A percentile compares a stretch with the other conserved stretches of the same genome.
phyloP scores from a whole-genome alignment of 139 green algal species.

The Chlamydomonas schloesseri region DNA sequence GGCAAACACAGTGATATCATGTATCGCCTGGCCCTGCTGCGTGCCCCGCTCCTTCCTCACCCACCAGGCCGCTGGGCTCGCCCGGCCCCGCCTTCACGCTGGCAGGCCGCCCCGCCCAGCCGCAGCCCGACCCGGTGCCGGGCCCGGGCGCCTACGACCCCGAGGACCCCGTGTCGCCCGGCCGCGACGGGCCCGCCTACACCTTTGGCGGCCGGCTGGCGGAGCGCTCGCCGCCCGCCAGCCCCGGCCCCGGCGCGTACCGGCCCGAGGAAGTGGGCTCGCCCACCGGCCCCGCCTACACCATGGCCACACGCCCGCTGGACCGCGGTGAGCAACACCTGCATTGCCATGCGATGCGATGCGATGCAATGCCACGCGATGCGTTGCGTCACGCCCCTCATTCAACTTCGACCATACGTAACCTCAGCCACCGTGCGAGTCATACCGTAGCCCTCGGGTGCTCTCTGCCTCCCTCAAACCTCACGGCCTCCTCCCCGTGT shows the following conservation, averaged over 20 bases:
- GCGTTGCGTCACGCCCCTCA: no score
- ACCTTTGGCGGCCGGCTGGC: constrained; percentile 17
- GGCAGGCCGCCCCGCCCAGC: constrained; percentile 1
- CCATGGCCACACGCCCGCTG: not conserved
- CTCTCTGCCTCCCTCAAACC: no score
- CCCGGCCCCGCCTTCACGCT: constrained; percentile 49
- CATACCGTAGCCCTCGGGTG: no score
- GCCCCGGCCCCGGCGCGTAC: constrained; percentile 28
- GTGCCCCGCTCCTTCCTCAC: not conserved
- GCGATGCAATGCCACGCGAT: no score
- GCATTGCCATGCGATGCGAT: no score
- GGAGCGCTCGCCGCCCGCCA: constrained; percentile 3
- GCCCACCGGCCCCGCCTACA: constrained; percentile 8
- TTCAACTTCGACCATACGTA: no score
- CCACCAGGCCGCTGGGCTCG: not conserved
- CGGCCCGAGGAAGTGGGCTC: not conserved
- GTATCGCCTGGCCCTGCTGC: no score
- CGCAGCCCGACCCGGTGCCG: not conserved
- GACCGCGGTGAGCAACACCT: not conserved
- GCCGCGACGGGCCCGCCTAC: constrained; percentile 17
- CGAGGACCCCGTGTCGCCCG: not conserved
- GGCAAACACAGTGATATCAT: no score
- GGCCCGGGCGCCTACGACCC: constrained; percentile 32
- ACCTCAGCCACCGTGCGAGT: no score
- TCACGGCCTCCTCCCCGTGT: not conserved